phyloP scores from a whole-genome alignment of 2,329 filamentous ascomycete species.

The Aspergillus amoenus region DNA sequence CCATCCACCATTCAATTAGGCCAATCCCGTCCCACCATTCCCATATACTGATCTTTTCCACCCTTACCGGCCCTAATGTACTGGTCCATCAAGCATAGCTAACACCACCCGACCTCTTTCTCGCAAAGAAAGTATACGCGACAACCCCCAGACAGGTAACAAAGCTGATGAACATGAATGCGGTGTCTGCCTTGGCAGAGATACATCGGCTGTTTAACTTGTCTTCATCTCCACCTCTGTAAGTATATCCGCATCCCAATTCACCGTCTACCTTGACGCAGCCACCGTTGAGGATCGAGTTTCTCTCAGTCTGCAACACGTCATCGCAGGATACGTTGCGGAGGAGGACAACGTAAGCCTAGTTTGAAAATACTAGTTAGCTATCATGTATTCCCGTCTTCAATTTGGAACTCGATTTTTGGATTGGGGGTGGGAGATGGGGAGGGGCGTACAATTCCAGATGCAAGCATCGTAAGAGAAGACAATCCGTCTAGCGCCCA shows the following conservation, averaged over 20 bases:
- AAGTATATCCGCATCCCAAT: neutral
- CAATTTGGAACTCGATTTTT: too few species aligned
- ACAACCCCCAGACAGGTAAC: constrained; percentile 14
- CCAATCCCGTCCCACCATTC: too few species aligned
- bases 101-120: neutral
- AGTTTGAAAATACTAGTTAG: neutral
- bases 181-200: constrained; percentile 20
- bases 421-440: too few species aligned
- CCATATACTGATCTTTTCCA: too few species aligned
- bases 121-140: neutral
- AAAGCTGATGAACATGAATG: constrained; percentile 26
- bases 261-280: constrained; percentile 1
- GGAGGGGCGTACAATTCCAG: constrained; percentile 17
- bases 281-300: constrained; percentile 11
- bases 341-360: constrained; percentile 24
- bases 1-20: too few species aligned
- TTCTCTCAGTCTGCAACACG: too few species aligned
- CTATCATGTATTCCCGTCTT: neutral
- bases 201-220: constrained; percentile 19
- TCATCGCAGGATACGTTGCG: constrained; percentile 17
- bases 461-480: constrained; percentile 20
- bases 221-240: neutral
- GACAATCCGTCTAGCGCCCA: constrained; percentile 23
- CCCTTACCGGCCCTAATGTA: too few species aligned
- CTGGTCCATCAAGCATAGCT: constrained; percentile 6